A percentile compares a stretch with the other conserved stretches of the same genome.
phyloP scores from a whole-genome alignment of 176 grass and related monocot genomes.

The Stipa capillata region DNA sequence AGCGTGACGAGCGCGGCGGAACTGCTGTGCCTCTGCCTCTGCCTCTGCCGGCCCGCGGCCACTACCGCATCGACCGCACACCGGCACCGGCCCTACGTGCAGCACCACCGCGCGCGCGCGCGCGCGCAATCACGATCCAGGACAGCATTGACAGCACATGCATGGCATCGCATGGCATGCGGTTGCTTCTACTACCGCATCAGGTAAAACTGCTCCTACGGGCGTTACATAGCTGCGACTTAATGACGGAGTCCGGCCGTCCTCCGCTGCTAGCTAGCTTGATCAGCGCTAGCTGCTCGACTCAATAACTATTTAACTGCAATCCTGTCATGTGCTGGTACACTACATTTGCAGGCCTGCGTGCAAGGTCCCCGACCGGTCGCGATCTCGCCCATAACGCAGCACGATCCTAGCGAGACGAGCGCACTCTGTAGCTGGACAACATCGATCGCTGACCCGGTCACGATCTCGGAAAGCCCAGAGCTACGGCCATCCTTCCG shows the following conservation, averaged over 20 bases:
- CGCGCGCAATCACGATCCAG: not conserved
- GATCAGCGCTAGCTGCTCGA: not conserved
- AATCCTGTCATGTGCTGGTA: not conserved
- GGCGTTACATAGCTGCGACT: not conserved
- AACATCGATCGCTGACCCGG: too few relatives aligned
- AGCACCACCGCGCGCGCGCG: not conserved
- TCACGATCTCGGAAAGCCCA: not conserved
- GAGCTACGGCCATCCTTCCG: not conserved
- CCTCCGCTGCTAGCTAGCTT: not conserved
- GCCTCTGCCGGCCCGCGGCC: not conserved
- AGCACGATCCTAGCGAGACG: not conserved
- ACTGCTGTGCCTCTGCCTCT: not conserved
- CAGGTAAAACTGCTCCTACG: not conserved
- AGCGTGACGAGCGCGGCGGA: not conserved
- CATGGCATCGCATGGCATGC: not conserved
- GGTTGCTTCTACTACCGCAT: not conserved
- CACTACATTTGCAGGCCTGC: not conserved
- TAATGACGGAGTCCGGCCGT: not conserved
- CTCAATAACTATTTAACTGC: not conserved
- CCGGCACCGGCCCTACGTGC: not conserved
- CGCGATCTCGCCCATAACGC: conserved; percentile 8
- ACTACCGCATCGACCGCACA: not conserved
- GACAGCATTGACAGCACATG: not conserved
- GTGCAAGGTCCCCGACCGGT: not conserved
- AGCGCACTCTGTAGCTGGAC: not conserved